Conservation (phyloP, 257 asterid genomes). For the Paraleonurus japonicus region DNA sequence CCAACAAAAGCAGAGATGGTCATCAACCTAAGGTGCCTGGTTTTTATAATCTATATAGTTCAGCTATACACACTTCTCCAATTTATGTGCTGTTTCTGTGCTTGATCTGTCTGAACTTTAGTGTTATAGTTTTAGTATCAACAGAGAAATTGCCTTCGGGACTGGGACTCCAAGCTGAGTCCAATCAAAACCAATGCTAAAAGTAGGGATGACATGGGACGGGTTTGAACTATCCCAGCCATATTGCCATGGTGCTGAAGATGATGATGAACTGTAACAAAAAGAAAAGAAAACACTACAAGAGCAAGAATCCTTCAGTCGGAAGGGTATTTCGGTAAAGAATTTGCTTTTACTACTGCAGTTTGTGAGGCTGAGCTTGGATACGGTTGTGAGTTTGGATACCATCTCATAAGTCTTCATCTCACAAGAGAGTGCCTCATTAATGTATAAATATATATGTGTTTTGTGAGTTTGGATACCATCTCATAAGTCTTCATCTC, state of each 20-base stretch:
- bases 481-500: not conserved
- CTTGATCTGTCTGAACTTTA: not conserved
- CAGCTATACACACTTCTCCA: not conserved
- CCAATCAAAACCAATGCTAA: conserved; percentile 4
- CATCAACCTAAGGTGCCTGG: not conserved
- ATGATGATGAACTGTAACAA: not conserved
- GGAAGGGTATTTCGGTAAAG: not conserved
- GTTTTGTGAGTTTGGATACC: not conserved
- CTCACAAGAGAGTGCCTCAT: too few relatives aligned
- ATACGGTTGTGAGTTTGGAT: not conserved
- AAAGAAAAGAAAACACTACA: not conserved
- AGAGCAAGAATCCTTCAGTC: not conserved
- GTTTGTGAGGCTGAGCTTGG: not conserved
- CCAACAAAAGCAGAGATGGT: not conserved
- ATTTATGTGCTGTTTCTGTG: not conserved
- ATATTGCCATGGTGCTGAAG: not conserved
- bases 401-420: too few relatives aligned
- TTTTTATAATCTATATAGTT: not conserved
- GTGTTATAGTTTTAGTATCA: not conserved
- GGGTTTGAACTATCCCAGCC: not conserved
- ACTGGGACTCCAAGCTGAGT: conserved; percentile 9
- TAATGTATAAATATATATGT: too few relatives aligned
- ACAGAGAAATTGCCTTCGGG: not conserved
- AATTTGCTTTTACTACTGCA: not conserved
- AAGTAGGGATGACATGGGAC: not conserved